phyloP scores from a whole-genome alignment of 202 grass and related monocot species.

The Carex arenaria region DNA sequence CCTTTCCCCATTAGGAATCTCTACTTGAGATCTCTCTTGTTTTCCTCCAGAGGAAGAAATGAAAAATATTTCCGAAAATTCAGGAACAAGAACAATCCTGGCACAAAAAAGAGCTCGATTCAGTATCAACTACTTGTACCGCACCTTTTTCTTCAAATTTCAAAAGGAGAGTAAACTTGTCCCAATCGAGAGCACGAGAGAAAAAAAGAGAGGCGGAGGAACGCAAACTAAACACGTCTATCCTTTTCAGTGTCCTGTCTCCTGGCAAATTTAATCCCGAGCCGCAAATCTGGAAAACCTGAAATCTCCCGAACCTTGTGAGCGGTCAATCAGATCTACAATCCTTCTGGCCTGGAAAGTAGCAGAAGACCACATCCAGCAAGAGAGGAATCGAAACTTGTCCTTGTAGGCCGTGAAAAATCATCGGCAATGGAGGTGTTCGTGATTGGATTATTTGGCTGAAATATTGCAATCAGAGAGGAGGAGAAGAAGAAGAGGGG shows the following conservation, averaged over 20 bases:
- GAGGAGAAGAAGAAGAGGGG: neutral
- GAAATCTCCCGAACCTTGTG: neutral
- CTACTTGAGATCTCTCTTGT: neutral
- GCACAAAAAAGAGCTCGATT: neutral
- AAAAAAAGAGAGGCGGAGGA: neutral
- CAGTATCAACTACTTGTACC: slow-evolving; percentile 1
- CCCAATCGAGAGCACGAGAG: neutral
- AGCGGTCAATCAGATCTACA: slow-evolving; percentile 1
- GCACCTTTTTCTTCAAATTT: slow-evolving; percentile 7
- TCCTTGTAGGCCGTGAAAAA: neutral
- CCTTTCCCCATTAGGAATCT: neutral
- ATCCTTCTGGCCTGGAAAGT: neutral
- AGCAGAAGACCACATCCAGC: neutral
- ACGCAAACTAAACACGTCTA: neutral
- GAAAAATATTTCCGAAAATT: neutral
- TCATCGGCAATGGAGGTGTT: neutral
- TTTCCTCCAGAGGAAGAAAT: neutral
- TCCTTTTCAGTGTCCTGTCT: neutral
- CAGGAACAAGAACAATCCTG: neutral
- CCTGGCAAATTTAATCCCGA: neutral
- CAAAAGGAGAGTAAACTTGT: neutral
- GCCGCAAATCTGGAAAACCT: neutral
- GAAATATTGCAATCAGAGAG: neutral
- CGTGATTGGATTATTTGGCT: neutral
- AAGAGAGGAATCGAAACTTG: neutral